Evolutionary conservation across 2,329 filamentous ascomycete genomes (phyloP).

Genomic region (Beauveria caledonica): DNA sequence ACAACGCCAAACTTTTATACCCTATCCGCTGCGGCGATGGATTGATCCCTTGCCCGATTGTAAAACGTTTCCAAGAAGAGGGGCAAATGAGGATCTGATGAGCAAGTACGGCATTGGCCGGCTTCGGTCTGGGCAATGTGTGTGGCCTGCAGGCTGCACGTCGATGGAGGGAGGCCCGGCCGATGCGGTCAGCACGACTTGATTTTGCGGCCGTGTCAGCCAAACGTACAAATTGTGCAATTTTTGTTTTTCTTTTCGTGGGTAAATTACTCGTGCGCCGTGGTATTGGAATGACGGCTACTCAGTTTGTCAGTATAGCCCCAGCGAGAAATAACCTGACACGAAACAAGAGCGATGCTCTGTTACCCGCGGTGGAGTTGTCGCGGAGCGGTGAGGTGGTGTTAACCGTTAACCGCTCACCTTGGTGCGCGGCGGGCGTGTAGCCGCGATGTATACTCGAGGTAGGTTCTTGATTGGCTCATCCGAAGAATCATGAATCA

Average conservation of each 20-base stretch:
- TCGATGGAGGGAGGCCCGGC: not conserved
- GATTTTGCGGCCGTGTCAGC: too few species aligned
- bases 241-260: too few species aligned
- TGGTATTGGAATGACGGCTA: too few species aligned
- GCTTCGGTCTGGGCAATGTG: not conserved
- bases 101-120: not conserved
- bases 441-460: not conserved
- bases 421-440: not conserved
- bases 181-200: conserved; percentile 4
- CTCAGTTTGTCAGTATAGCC: too few species aligned
- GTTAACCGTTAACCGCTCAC: not conserved
- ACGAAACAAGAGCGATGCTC: not conserved
- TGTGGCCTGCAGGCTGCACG: not conserved
- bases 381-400: not conserved
- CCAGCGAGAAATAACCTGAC: too few species aligned
- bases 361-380: not conserved
- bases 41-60: too few species aligned
- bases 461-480: not conserved
- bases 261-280: too few species aligned
- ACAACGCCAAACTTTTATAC: too few species aligned
- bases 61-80: too few species aligned
- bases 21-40: too few species aligned
- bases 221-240: too few species aligned
- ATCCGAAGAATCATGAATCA: not conserved
- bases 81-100: too few species aligned